Conservation (phyloP, 441 rosid species). For the Populus hybrid region DNA sequence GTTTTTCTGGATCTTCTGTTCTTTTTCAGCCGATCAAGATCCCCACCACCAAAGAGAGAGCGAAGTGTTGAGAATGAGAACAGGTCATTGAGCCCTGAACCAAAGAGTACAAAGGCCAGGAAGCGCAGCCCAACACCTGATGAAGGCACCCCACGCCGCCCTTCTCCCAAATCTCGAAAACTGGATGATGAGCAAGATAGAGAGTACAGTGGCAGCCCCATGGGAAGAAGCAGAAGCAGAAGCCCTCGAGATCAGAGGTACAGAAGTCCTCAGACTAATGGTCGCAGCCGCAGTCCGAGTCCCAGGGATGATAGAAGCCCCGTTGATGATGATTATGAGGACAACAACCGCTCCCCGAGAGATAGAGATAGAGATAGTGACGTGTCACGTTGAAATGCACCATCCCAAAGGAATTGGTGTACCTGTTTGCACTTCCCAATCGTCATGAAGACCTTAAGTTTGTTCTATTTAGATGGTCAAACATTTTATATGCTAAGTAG, state of each 20-base stretch:
- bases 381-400: constrained; percentile 38
- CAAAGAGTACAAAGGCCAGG: constrained; percentile 44
- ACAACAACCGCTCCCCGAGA: constrained; percentile 37
- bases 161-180: constrained; percentile 28
- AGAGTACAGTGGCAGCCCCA: constrained; percentile 33
- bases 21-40: constrained; percentile 51
- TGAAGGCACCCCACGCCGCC: constrained; percentile 38
- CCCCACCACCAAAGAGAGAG: constrained; percentile 53
- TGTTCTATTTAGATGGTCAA: constrained; percentile 6
- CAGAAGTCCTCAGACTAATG: constrained; percentile 42
- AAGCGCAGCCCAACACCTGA: constrained; percentile 45
- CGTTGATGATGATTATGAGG: constrained; percentile 42
- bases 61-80: constrained; percentile 38
- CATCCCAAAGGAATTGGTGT: neutral
- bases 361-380: constrained; percentile 42
- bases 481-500: constrained; percentile 1
- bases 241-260: constrained; percentile 28
- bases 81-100: constrained; percentile 49
- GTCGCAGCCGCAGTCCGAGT: constrained; percentile 23
- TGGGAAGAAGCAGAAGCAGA: constrained; percentile 28
- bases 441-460: neutral
- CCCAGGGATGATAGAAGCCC: constrained; percentile 54
- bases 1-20: neutral
- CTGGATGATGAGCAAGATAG: constrained; percentile 23
- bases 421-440: neutral